Base-by-base conservation (phyloP, 768 basidiomycete species). In the Suillus spraguei region DNA sequence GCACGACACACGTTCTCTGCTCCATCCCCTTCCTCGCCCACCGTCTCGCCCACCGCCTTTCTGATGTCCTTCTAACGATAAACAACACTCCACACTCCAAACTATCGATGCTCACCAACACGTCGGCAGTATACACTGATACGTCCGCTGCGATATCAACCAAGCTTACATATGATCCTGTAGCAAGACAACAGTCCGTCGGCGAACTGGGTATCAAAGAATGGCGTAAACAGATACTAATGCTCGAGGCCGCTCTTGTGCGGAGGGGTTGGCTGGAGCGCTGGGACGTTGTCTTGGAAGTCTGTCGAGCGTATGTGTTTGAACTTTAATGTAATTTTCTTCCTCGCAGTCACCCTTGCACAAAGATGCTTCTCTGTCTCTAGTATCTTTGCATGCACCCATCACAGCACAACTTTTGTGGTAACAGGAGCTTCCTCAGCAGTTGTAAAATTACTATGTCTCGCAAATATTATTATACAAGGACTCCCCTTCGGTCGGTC, bases 171-270 rank as follows among this genome's bases (percentile, higher is more conserved):
- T 50, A 17, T 32, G 59, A 69, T 17, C 70, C 52, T 36, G 53
- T 47, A 44, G 62, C 60, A 10, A 72, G 69, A 50, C 58, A 67
- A 24, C 56, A 33, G 33, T 62, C 44, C 59, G 55, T 64, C 42
- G 60, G 61, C 24, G 64, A 58, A 22, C 69, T 76, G 60, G 77
- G 83, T 49, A 58, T 70, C 7, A 68, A 69, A 50, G 77, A 68
- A 41, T 85, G 82, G 84, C 77, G 84, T 60, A 79, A 81, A 66
- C 75, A 81, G 60, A 73, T 79, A 63, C 74, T 86, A n/a, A 68
- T 81, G 64, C 60, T 82, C 76, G 85, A 88, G 68, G 83, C 81
- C 24, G 83, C 78, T 0, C 75, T 88, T 42, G 70, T 87, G 17
- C 71, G 75, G 47, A 78, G 75, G 4, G 80, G 81, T 17, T 70